Evolutionary conservation across 768 basidiomycete species (phyloP).

Genomic region (Neoboletus magnificus): DNA sequence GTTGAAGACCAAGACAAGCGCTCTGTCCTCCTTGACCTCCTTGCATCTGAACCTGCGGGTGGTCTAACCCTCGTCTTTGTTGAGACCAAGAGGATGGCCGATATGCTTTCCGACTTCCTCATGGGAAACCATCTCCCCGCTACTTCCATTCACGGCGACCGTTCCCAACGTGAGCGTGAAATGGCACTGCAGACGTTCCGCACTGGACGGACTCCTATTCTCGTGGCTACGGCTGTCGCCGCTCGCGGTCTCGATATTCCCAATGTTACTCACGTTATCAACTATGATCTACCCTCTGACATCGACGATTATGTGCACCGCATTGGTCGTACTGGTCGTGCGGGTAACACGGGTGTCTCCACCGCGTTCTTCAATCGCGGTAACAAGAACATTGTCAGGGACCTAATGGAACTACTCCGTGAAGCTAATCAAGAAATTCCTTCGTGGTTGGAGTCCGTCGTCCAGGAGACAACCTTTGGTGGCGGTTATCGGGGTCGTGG

Average conservation of each 20-base stretch:
- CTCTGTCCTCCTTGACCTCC: constrained; percentile 91
- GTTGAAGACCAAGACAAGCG: constrained; percentile 98
- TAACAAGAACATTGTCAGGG: constrained; percentile 89
- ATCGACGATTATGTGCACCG: constrained; percentile 99
- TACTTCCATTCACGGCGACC: constrained; percentile 97
- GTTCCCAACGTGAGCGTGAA: constrained; percentile 97
- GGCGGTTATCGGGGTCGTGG: constrained; percentile 55
- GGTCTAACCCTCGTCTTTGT: constrained; percentile 96
- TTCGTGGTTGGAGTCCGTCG: constrained; percentile 82
- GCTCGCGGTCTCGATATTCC: constrained; percentile 99
- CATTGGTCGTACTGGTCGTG: constrained; percentile 97
- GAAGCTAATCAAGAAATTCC: constrained; percentile 98
- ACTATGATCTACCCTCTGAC: constrained; percentile 96
- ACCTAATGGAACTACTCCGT: constrained; percentile 87
- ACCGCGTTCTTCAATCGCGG: constrained; percentile 96
- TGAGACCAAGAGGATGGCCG: constrained; percentile 99
- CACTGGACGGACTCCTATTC: constrained; percentile 88
- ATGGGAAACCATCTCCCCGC: constrained; percentile 78
- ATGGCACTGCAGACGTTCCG: constrained; percentile 94
- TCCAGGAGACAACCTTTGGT: constrained; percentile 76
- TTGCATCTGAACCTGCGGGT: constrained; percentile 64
- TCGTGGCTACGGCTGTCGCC: constrained; percentile 98
- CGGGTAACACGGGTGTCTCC: constrained; percentile 92
- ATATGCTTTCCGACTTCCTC: constrained; percentile 96
- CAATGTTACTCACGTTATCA: constrained; percentile 97